A percentile compares a stretch with the other conserved stretches of the same genome.
Evolutionary conservation across 139 green algal genomes (phyloP).

Genomic region (Chlorella sorokiniana): DNA sequence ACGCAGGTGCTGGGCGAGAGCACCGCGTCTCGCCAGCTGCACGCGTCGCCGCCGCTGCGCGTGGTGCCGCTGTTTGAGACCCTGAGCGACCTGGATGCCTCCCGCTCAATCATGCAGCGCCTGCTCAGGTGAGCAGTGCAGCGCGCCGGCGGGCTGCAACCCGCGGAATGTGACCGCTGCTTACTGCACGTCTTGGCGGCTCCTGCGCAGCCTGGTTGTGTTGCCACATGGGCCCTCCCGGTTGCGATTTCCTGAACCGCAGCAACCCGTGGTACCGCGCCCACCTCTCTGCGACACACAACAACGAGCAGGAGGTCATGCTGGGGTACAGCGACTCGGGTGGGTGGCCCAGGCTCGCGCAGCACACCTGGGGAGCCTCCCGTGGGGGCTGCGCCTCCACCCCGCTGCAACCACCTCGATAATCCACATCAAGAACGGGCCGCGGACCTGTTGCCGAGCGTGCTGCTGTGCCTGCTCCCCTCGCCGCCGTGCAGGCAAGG

Average conservation of each 20-base stretch:
- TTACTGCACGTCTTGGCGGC: too few species aligned
- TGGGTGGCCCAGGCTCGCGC: too few species aligned
- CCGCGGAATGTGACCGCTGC: too few species aligned
- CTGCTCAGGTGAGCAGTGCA: conserved; percentile 32
- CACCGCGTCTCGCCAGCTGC: not conserved
- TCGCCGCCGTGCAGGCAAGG: conserved; percentile 67
- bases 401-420: too few species aligned
- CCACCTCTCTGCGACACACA: conserved; percentile 66
- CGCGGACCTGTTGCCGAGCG: too few species aligned
- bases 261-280: conserved; percentile 72
- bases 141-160: too few species aligned
- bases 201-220: too few species aligned
- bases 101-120: conserved; percentile 46
- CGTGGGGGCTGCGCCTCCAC: not conserved
- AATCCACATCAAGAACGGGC: too few species aligned
- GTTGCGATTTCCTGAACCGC: not conserved
- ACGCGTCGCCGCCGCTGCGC: conserved; percentile 57
- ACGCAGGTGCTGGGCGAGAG: conserved; percentile 11
- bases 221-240: not conserved
- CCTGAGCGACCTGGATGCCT: conserved; percentile 83
- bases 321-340: conserved; percentile 97
- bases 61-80: conserved; percentile 98
- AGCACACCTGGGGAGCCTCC: not conserved
- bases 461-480: not conserved
- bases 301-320: conserved; percentile 86